Evolutionary conservation across 441 rosid species (phyloP).

Genomic region (Erysimum cheiri): DNA sequence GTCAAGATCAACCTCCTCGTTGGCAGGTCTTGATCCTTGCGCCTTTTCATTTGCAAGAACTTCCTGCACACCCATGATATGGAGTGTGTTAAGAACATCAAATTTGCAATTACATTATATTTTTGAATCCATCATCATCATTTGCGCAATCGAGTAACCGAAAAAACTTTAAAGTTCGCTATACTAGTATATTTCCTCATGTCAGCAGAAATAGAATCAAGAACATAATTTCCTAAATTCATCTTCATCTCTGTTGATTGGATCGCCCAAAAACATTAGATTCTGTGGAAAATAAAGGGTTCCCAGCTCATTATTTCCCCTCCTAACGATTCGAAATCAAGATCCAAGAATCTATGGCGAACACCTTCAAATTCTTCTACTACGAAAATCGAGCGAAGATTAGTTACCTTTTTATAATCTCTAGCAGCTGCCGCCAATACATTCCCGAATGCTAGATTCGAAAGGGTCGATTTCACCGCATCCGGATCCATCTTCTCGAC

Average conservation of each 20-base stretch:
- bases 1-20: conserved; percentile 85
- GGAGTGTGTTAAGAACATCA: not conserved
- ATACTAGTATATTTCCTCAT: not conserved
- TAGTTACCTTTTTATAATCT: conserved; percentile 72
- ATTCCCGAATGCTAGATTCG: conserved; percentile 85
- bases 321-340: not conserved
- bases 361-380: not conserved
- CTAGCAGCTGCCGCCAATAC: conserved; percentile 96
- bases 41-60: conserved; percentile 68
- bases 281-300: too few relatives aligned
- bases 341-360: not conserved
- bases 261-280: not conserved
- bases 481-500: conserved; percentile 68
- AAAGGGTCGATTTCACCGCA: conserved; percentile 82
- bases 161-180: too few relatives aligned
- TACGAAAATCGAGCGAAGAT: not conserved
- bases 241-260: not conserved
- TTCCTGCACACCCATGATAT: conserved; percentile 51
- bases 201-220: not conserved
- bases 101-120: not conserved
- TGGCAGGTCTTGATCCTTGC: conserved; percentile 56
- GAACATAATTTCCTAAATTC: not conserved
- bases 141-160: too few relatives aligned
- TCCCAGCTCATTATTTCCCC: too few relatives aligned
- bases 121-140: too few relatives aligned